A percentile compares a stretch with the other conserved stretches of the same genome.
Conservation (phyloP, 2,329 filamentous ascomycete species). For the Chrysosporium queenslandicum region DNA sequence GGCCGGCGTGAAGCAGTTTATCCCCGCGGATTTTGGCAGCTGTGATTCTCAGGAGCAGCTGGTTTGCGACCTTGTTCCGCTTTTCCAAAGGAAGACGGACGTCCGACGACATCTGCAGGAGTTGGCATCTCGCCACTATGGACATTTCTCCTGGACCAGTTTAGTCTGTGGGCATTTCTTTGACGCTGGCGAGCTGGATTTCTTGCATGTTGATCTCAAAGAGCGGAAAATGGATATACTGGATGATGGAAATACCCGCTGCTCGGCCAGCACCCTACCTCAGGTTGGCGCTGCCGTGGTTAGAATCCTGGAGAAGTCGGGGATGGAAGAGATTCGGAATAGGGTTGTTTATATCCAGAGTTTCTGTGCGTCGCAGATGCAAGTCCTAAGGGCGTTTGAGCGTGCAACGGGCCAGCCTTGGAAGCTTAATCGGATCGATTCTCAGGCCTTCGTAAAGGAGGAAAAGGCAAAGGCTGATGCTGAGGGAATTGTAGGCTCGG, state of each 20-base stretch:
- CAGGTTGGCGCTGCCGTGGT: conserved; percentile 9
- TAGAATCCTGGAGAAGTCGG: conserved; percentile 6
- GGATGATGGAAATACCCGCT: conserved; percentile 7
- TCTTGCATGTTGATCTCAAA: conserved; percentile 3
- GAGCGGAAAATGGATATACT: conserved; percentile 8
- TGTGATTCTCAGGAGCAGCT: conserved; percentile 12
- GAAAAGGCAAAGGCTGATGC: conserved; percentile 6
- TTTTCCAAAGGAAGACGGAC: conserved; percentile 7
- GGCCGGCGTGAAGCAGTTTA: conserved; percentile 13
- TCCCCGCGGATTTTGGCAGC: conserved; percentile 13
- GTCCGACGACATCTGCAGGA: conserved; percentile 7
- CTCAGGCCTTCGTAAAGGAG: conserved; percentile 4
- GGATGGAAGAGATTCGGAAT: conserved; percentile 4
- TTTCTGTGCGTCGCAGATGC: conserved; percentile 11
- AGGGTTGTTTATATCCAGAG: conserved; percentile 13
- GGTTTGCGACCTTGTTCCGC: conserved; percentile 6
- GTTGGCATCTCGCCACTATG: neutral
- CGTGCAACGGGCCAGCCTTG: neutral
- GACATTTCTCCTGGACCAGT: conserved; percentile 8
- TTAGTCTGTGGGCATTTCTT: conserved; percentile 13
- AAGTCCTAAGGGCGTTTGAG: conserved; percentile 8
- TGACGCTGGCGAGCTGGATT: neutral
- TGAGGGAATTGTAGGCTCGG: neutral
- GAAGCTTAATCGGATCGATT: conserved; percentile 1
- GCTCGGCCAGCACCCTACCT: conserved; percentile 6